phyloP scores from a whole-genome alignment of 305 asterid genomes.

The Fraxinus platypoda region DNA sequence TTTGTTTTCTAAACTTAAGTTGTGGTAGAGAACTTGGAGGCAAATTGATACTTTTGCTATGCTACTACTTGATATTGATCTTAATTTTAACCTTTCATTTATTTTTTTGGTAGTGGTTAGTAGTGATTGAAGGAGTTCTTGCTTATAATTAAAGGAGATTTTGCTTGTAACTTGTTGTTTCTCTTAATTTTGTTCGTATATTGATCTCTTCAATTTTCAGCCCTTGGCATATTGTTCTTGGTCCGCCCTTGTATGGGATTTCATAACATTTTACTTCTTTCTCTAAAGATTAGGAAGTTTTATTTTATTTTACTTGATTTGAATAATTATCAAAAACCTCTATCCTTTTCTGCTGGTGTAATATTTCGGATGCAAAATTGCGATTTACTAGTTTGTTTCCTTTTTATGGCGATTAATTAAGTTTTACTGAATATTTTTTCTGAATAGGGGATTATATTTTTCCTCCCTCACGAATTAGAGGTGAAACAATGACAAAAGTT shows the following conservation, averaged over 20 bases:
- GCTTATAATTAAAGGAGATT: neutral
- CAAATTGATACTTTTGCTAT: neutral
- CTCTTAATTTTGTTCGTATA: neutral
- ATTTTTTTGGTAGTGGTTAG: neutral
- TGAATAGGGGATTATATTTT: constrained; percentile 4
- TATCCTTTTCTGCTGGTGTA: neutral
- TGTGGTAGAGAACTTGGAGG: neutral
- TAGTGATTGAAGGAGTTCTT: neutral
- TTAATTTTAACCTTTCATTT: neutral
- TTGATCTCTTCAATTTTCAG: neutral
- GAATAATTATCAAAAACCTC: neutral
- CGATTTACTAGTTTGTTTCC: neutral
- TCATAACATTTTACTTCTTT: neutral
- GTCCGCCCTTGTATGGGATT: neutral
- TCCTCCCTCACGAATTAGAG: constrained; percentile 5
- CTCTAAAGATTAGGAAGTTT: neutral
- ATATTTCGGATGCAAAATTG: neutral
- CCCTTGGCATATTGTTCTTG: neutral
- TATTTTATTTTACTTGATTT: neutral
- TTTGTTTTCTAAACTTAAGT: neutral
- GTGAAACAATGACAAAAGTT: constrained; percentile 57
- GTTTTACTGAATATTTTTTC: neutral
- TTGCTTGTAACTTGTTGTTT: neutral
- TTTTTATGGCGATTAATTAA: neutral
- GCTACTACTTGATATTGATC: neutral